Base-by-base conservation (phyloP, 495 filamentous ascomycete genomes). In the Neurospora sp. region DNA sequence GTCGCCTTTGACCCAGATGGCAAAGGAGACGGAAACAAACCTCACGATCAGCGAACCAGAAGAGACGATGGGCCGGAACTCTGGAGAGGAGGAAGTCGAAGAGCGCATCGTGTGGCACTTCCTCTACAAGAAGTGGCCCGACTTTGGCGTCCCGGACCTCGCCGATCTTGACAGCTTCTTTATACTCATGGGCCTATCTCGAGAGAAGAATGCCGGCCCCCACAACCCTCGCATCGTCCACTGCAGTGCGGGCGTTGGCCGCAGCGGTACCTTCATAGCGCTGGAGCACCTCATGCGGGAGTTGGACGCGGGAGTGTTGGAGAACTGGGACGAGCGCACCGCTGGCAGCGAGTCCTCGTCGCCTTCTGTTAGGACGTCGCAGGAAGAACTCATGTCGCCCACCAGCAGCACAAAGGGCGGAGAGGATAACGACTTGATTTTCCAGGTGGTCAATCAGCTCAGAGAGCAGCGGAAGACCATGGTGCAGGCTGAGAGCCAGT, bases 211-310 rank as follows among this genome's bases (percentile, higher is more conserved):
- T 75, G 82, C 82, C 7, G 81, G 80, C n/a, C 78, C 82, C 4
- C 81, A 86, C 12, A 97, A 93, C 76, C 94, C 96, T 8, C 90
- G 95, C 44, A 89, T 98, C 71, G 89, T 98, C 22, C 96, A 98
- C 79, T 98, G 94, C 82, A 94, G 91, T 75, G 96, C 96, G 31
- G 96, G 96, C 44, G 96, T 99, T 12, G 96, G 96, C 31, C 90
- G 96, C 70, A 94, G 91, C 20, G 96, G 96, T 69, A 98, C 96
- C 0, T 99, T 98, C 78, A 96, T 99, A 74, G 92, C 94, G 4
- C 88, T 99, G 9, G 96, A 98, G 81, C 91, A 95, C 77, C 87
- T 99, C 68, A 87, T 97, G 59, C 85, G 89, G 37, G 93, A 97
- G 79, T 83, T 98, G 8, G 89, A 93, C 44, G 88, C 89, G 12